A percentile compares a stretch with the other conserved stretches of the same genome.
phyloP scores from a whole-genome alignment of 495 filamentous ascomycete genomes.

The Penicillium subrubescens region DNA sequence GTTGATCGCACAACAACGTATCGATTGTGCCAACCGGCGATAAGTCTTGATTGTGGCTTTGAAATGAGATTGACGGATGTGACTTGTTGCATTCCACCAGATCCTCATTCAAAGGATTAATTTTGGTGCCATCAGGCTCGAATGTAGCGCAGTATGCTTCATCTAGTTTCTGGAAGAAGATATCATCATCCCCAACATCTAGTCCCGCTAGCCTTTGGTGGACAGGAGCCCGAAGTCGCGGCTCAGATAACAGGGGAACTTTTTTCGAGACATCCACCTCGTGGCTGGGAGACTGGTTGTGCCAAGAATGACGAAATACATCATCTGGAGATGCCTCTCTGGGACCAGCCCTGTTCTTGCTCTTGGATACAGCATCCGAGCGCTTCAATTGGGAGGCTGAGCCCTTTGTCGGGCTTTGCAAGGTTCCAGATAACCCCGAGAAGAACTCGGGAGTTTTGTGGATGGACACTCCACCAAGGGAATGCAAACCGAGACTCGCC shows the following conservation, averaged over 20 bases:
- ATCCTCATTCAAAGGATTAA: neutral
- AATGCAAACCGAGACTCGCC: neutral
- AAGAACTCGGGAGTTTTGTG: neutral
- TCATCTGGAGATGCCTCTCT: no score
- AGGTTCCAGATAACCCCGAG: neutral
- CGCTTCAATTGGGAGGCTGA: no score
- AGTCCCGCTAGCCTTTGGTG: no score
- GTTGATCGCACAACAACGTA: neutral
- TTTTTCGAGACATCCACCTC: neutral
- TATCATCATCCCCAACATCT: conserved; percentile 3
- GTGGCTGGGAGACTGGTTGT: neutral
- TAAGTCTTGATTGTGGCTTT: neutral
- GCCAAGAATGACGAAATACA: neutral
- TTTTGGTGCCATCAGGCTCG: neutral
- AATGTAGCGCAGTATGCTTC: conserved; percentile 20
- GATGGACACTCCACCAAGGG: neutral
- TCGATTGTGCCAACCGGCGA: neutral
- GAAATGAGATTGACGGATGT: no score
- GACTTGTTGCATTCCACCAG: neutral
- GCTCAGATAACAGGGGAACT: neutral
- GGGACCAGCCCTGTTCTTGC: neutral
- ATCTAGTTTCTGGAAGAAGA: conserved; percentile 18
- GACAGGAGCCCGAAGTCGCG: neutral
- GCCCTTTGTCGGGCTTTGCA: neutral
- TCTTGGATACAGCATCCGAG: neutral